These are phyloP conservation scores for Fusarium siculi DNA, from an alignment of 2,329 filamentous ascomycete species.

Conservation along the genomic window DNA sequence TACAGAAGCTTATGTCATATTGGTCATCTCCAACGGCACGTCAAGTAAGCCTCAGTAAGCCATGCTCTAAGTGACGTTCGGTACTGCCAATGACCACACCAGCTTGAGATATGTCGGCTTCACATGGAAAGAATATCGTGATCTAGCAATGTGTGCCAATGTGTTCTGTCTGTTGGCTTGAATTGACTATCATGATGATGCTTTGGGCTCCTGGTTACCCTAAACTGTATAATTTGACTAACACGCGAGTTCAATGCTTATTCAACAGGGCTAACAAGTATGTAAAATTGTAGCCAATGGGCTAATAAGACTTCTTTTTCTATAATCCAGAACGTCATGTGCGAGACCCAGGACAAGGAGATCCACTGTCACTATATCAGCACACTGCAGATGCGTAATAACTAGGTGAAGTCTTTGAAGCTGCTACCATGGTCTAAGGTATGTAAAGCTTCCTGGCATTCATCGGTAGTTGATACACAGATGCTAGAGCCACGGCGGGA, in stretches of 20 bases:
- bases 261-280: background rate
- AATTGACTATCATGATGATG: background rate
- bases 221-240: background rate
- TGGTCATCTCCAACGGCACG: background rate
- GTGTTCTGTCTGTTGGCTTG: background rate
- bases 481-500: background rate
- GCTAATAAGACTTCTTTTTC: background rate
- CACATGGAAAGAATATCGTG: background rate
- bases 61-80: background rate
- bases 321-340: background rate
- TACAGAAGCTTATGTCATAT: conserved; percentile 9
- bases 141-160: background rate
- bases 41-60: conserved; percentile 31
- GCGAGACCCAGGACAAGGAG: background rate
- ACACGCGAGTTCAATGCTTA: background rate
- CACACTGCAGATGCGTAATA: background rate
- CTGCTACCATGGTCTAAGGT: background rate
- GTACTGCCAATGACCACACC: background rate
- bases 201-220: background rate
- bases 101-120: background rate
- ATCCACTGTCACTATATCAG: background rate
- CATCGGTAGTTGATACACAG: background rate
- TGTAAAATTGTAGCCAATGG: background rate
- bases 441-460: background rate
- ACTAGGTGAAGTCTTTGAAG: background rate